phyloP scores from a whole-genome alignment of 140 eudicot genomes.

The Senecio squalidus region DNA sequence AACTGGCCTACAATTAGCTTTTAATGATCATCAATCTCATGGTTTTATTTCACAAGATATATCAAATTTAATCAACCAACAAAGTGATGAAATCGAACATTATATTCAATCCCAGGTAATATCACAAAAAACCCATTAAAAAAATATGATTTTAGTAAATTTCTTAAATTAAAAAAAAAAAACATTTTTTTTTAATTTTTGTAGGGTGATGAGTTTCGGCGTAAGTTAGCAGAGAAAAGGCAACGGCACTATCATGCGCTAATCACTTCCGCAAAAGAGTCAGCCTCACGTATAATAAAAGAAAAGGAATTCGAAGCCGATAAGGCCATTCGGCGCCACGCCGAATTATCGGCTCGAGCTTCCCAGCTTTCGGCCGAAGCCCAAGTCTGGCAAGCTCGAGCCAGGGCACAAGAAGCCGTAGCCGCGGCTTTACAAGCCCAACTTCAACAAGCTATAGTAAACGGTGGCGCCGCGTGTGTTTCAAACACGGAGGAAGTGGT shows the following conservation, averaged over 20 bases:
- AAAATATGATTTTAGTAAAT: neutral
- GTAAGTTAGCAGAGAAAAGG: constrained; percentile 60
- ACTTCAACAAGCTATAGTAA: constrained; percentile 49
- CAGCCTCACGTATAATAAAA: constrained; percentile 38
- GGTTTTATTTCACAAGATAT: constrained; percentile 34
- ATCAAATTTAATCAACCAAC: constrained; percentile 48
- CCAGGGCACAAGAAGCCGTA: constrained; percentile 52
- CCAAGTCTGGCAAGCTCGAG: constrained; percentile 56
- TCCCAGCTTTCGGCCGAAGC: constrained; percentile 52
- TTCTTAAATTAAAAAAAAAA: neutral
- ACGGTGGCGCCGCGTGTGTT: constrained; percentile 22
- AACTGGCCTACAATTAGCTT: constrained; percentile 66
- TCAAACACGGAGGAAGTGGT: constrained; percentile 29
- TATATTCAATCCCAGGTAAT: constrained; percentile 55
- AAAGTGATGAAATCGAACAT: constrained; percentile 49
- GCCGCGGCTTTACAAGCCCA: constrained; percentile 56
- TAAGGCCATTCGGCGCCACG: constrained; percentile 44
- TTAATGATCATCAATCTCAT: constrained; percentile 53
- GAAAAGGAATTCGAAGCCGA: constrained; percentile 57
- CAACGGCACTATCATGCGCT: constrained; percentile 51
- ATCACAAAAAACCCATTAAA: neutral
- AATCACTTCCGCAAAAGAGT: constrained; percentile 45
- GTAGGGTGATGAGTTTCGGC: constrained; percentile 57
- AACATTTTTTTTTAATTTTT: neutral
- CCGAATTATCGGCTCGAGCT: constrained; percentile 62